phyloP scores from a whole-genome alignment of 2,329 filamentous ascomycete genomes.

The Fusarium staphyleae region DNA sequence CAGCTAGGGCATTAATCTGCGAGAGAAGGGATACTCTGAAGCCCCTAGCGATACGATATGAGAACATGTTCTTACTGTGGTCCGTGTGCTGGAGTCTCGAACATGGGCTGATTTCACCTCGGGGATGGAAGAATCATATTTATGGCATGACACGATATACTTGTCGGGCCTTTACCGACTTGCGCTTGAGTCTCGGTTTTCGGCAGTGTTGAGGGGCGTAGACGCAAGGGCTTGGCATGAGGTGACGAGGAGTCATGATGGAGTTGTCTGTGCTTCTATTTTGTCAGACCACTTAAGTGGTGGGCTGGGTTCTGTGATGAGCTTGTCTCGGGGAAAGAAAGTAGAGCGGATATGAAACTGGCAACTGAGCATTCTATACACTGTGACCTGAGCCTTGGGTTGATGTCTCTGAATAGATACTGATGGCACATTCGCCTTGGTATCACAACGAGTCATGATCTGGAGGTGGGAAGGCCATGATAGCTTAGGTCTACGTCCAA shows the following conservation, averaged over 20 bases:
- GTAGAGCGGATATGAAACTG: no score
- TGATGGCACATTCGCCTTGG: no score
- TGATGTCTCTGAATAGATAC: no score
- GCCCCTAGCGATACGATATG: neutral
- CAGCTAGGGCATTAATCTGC: neutral
- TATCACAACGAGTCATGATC: no score
- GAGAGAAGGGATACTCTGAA: neutral
- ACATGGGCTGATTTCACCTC: conserved; percentile 9
- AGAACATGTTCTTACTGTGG: conserved; percentile 10
- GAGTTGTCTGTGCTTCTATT: neutral
- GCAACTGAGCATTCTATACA: no score
- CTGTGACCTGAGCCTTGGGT: no score
- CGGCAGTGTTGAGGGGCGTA: neutral
- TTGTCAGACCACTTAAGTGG: neutral
- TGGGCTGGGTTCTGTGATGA: neutral
- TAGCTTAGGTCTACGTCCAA: no score
- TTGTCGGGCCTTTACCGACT: conserved; percentile 1
- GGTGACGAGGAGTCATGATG: conserved; percentile 8
- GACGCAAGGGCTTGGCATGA: conserved; percentile 4
- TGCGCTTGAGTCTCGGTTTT: neutral
- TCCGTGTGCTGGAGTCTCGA: neutral
- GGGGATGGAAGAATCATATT: neutral
- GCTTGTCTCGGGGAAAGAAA: neutral
- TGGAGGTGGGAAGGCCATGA: no score
- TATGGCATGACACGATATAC: conserved; percentile 2